Percentiles rank a stretch among this genome's conserved stretches.
These are phyloP conservation scores for Ophiostoma triangulosporum DNA, from an alignment of 2,329 filamentous ascomycete genomes.

Conservation along the genomic window DNA sequence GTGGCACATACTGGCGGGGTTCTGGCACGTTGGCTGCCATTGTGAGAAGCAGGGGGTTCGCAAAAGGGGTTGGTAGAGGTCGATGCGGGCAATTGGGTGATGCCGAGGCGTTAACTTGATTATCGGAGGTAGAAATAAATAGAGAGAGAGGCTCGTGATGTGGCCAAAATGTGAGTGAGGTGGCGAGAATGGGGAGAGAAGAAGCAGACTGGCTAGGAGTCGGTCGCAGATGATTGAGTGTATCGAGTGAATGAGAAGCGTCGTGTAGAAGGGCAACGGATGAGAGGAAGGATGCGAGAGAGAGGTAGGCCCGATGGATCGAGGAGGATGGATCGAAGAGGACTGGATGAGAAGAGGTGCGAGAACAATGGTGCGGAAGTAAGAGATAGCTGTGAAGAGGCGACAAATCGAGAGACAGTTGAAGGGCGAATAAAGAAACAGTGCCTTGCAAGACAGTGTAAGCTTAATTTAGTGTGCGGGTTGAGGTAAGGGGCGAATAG, in stretches of 20 bases:
- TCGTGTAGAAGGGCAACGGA: too few species aligned
- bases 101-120: neutral
- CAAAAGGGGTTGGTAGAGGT: neutral
- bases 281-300: too few species aligned
- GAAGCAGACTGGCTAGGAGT: neutral
- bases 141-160: neutral
- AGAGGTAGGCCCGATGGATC: too few species aligned
- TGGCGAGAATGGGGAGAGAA: neutral
- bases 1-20: conserved; percentile 55
- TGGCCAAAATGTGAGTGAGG: too few species aligned
- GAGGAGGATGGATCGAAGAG: too few species aligned
- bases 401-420: neutral
- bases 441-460: neutral
- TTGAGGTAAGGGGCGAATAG: neutral
- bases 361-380: too few species aligned
- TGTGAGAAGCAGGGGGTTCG: neutral
- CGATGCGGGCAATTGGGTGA: neutral
- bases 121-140: neutral
- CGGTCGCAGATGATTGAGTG: neutral
- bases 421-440: neutral
- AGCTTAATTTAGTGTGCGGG: neutral
- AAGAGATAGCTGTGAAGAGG: too few species aligned
- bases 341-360: too few species aligned
- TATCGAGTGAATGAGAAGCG: neutral
- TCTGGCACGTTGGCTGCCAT: conserved; percentile 21